Base-by-base conservation (phyloP, 805 yeast species). In the Candida wancherniae region DNA sequence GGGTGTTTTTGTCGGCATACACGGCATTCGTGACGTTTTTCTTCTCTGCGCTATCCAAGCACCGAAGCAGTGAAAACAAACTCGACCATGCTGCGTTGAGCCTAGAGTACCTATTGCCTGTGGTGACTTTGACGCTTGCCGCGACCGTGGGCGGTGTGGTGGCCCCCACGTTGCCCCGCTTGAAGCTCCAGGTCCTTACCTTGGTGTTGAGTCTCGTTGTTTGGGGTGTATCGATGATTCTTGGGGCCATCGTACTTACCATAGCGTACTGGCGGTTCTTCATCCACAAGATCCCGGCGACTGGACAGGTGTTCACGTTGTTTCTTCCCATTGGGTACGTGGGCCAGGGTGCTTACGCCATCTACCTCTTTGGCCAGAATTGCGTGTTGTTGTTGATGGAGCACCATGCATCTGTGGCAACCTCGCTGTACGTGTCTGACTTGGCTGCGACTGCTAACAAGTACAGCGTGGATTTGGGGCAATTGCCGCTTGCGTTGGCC, bases 311-410 rank as follows among this genome's bases (percentile, higher is more conserved):
- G 2, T 80, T 80, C 50, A 70, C 87, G n/a, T 58, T 76, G 28
- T 84, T 86, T 50, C 68, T 85, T 31, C 87, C 94, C 1, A 62
- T 86, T 27, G 96, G 96, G 6, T 79, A 88, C 24, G 54, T 83
- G 50, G 95, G 95, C 12, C 96, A 87, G 57, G 94, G 92, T 1
- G 71, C 84, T 2, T 84, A 66, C 54, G 84, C 83, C 2, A 67
- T 83, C 9, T 55, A 78, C 40, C 54, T 73, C 29, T 60, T 77
- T 39, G 80, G 84, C 6, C 46, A 56, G 16, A 71, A 75, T 45
- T 47, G 51, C 27, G 35, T 48, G 45, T 11, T 46, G 22, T 24
- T 60, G 11, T 29, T 55, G 15, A 21, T 37, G 32, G 42, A 42
- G 5, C 36, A 42, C 28, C 31, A 30, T 7, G 26, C 10, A 12